Evolutionary conservation across 225 moss, liverwort and hornwort genomes (phyloP).

Genomic region (Bryum argenteum): DNA sequence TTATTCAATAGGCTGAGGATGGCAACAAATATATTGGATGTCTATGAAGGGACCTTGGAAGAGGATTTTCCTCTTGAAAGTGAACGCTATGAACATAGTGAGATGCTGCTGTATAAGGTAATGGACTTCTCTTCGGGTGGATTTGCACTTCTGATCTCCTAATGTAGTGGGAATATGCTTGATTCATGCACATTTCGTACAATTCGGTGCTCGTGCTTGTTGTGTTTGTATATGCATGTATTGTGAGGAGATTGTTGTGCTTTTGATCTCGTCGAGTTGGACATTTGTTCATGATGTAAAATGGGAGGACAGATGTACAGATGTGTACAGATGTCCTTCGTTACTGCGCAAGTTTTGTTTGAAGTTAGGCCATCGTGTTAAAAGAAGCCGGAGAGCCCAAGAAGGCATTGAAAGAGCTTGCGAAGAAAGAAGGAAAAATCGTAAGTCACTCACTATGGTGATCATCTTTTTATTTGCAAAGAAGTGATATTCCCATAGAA

Average conservation of each 20-base stretch:
- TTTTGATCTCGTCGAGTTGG: background rate
- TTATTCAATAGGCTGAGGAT: conserved; percentile 55
- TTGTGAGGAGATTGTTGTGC: background rate
- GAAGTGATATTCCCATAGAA: background rate
- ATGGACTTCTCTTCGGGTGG: conserved; percentile 21
- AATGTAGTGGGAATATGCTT: background rate
- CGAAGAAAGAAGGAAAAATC: conserved; percentile 80
- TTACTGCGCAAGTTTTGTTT: conserved; percentile 31
- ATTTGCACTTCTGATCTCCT: conserved; percentile 10
- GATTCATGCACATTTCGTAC: conserved; percentile 1
- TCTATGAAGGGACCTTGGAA: conserved; percentile 96
- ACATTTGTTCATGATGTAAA: conserved; percentile 13
- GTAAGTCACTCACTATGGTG: conserved; percentile 42
- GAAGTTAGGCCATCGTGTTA: conserved; percentile 73
- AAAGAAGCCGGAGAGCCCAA: conserved; percentile 84
- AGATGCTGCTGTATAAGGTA: conserved; percentile 98
- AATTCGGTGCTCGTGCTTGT: conserved; percentile 3
- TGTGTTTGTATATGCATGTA: conserved; percentile 5
- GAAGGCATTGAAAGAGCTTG: conserved; percentile 84
- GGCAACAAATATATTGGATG: conserved; percentile 97
- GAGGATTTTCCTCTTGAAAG: conserved; percentile 95
- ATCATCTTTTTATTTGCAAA: background rate
- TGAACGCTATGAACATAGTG: conserved; percentile 98
- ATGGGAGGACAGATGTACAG: conserved; percentile 4
- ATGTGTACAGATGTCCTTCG: background rate